A percentile compares a stretch with the other conserved stretches of the same genome.
phyloP scores from a whole-genome alignment of 2,329 filamentous ascomycete species.

The Claviceps maximensis region DNA sequence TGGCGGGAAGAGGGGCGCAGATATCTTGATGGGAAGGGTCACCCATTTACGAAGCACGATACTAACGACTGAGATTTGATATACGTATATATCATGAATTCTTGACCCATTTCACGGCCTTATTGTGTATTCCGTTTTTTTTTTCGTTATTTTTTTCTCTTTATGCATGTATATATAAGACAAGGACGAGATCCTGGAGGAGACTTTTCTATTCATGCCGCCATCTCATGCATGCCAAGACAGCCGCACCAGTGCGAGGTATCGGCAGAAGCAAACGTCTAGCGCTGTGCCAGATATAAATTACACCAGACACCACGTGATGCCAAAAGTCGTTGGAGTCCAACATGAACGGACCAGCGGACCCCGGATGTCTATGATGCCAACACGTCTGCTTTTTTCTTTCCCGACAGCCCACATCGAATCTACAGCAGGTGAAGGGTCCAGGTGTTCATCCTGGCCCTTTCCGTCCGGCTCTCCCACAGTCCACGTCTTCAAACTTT shows the following conservation, averaged over 20 bases:
- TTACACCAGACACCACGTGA: not conserved
- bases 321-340: not conserved
- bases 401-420: not conserved
- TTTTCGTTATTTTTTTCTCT: too few relatives aligned
- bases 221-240: too few relatives aligned
- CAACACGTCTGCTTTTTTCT: not conserved
- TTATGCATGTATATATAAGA: too few relatives aligned
- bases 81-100: not conserved
- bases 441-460: not conserved
- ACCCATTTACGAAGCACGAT: not conserved
- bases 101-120: too few relatives aligned
- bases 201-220: too few relatives aligned
- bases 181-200: too few relatives aligned
- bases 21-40: too few relatives aligned
- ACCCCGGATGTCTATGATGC: too few relatives aligned
- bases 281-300: not conserved
- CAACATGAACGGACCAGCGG: not conserved
- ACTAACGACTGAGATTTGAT: not conserved
- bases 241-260: too few relatives aligned
- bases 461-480: constrained; percentile 18
- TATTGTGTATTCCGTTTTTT: too few relatives aligned
- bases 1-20: too few relatives aligned
- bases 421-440: not conserved
- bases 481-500: constrained; percentile 18
- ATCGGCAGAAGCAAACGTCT: not conserved